phyloP scores from a whole-genome alignment of 768 basidiomycete species.

The Podaxis sp. region DNA sequence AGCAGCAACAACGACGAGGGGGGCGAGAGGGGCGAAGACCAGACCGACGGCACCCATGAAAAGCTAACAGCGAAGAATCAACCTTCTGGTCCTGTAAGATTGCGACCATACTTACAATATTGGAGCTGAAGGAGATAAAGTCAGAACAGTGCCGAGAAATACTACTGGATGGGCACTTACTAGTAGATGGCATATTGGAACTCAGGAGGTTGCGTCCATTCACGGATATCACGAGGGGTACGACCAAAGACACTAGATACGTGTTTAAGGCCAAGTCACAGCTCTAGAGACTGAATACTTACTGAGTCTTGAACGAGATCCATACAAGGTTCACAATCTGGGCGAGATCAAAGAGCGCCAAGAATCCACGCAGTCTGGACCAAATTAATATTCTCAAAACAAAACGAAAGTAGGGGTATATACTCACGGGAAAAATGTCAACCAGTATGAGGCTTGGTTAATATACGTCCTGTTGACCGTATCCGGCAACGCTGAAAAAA shows the following conservation, averaged over 20 bases:
- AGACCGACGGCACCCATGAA: conserved; percentile 94
- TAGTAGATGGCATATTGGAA: conserved; percentile 88
- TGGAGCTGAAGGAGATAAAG: conserved; percentile 39
- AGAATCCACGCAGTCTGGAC: conserved; percentile 84
- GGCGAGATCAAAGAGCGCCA: conserved; percentile 92
- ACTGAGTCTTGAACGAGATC: conserved; percentile 84
- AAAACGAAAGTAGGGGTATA: conserved; percentile 2
- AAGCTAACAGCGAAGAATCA: conserved; percentile 39
- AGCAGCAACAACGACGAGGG: conserved; percentile 81
- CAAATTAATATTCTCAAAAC: not conserved
- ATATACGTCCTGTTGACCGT: conserved; percentile 88
- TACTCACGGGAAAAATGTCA: conserved; percentile 91
- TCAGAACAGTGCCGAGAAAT: conserved; percentile 10
- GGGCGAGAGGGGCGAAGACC: conserved; percentile 93
- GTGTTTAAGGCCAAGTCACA: not conserved
- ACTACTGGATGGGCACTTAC: conserved; percentile 42
- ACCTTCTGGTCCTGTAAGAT: not conserved
- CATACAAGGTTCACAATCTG: conserved; percentile 90
- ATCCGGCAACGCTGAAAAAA: conserved; percentile 55
- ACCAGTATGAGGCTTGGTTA: conserved; percentile 88
- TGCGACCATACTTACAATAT: conserved; percentile 43
- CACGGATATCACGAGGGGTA: conserved; percentile 86
- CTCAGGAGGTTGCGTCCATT: conserved; percentile 88
- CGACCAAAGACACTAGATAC: conserved; percentile 70
- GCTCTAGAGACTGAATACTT: conserved; percentile 24